These are phyloP conservation scores for Phaeolepiota aurea DNA, from an alignment of 768 basidiomycete species.

Conservation along the genomic window DNA sequence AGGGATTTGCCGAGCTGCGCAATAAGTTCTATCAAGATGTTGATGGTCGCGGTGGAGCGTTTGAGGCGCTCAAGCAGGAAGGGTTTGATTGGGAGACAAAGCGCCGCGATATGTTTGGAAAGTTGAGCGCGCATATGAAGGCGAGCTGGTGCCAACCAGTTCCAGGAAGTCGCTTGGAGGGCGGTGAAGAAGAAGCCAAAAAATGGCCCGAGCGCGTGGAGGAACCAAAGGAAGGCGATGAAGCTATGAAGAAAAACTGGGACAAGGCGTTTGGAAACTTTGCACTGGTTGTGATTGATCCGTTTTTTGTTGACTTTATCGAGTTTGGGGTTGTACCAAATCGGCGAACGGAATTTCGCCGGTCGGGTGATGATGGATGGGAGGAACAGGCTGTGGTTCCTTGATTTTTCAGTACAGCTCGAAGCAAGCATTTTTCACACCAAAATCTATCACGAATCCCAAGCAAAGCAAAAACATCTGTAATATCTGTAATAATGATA, in stretches of 20 bases:
- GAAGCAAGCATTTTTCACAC: too few relatives aligned
- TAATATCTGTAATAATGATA: constrained; percentile 1
- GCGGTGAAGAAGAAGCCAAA: constrained; percentile 48
- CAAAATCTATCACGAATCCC: too few relatives aligned
- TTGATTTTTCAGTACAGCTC: too few relatives aligned
- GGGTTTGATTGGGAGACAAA: constrained; percentile 61
- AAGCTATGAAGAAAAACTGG: constrained; percentile 36
- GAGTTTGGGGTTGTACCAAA: constrained; percentile 54
- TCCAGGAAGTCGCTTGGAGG: constrained; percentile 47
- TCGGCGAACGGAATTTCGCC: constrained; percentile 45
- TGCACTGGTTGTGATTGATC: constrained; percentile 65
- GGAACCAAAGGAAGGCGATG: constrained; percentile 31
- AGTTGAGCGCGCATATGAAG: constrained; percentile 52
- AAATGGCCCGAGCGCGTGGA: constrained; percentile 54
- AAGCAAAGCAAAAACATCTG: too few relatives aligned
- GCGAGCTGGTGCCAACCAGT: constrained; percentile 66
- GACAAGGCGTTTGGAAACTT: constrained; percentile 57
- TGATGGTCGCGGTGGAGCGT: constrained; percentile 6
- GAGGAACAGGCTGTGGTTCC: constrained; percentile 58
- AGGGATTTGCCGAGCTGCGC: too few relatives aligned
- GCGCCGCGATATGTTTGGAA: constrained; percentile 50
- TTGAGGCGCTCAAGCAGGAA: constrained; percentile 27
- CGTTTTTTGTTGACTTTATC: constrained; percentile 58
- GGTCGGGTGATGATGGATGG: constrained; percentile 39
- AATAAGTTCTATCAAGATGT: neutral